phyloP scores from a whole-genome alignment of 208 protist species.

The Crithidia brevicula region DNA sequence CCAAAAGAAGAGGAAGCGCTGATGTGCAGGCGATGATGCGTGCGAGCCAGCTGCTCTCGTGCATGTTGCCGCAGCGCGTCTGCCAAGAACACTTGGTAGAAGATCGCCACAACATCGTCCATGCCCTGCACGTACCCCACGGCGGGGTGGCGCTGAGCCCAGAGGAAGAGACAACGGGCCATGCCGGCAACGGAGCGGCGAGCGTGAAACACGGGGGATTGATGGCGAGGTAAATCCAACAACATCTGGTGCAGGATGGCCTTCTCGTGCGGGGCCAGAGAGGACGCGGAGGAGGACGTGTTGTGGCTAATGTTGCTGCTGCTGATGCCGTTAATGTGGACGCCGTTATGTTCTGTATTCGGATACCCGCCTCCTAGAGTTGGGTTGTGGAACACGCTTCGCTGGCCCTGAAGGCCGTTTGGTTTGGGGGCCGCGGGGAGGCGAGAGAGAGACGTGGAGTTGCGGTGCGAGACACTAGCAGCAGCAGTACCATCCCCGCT shows the following conservation, averaged over 20 bases:
- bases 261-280: constrained; percentile 53
- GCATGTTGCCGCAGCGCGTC: constrained; percentile 55
- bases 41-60: not conserved
- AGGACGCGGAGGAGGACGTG: not conserved
- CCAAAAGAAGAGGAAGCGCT: too few species aligned
- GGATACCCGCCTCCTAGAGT: too few species aligned
- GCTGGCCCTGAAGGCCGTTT: not conserved
- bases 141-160: constrained; percentile 92
- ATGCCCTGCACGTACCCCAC: constrained; percentile 96
- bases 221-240: constrained; percentile 79
- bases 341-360: too few species aligned
- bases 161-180: constrained; percentile 93
- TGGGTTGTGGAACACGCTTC: too few species aligned
- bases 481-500: not conserved
- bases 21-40: too few species aligned
- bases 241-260: constrained; percentile 73
- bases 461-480: not conserved
- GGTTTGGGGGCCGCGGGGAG: not conserved
- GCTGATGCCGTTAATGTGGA: not conserved
- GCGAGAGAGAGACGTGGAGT: not conserved
- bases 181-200: constrained; percentile 52
- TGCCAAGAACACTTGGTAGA: constrained; percentile 91
- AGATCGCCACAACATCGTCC: constrained; percentile 94
- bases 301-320: constrained; percentile 1
- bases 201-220: constrained; percentile 63